These are phyloP conservation scores for Yarrowia porcina DNA, from an alignment of 805 yeast genomes.

Conservation along the genomic window DNA sequence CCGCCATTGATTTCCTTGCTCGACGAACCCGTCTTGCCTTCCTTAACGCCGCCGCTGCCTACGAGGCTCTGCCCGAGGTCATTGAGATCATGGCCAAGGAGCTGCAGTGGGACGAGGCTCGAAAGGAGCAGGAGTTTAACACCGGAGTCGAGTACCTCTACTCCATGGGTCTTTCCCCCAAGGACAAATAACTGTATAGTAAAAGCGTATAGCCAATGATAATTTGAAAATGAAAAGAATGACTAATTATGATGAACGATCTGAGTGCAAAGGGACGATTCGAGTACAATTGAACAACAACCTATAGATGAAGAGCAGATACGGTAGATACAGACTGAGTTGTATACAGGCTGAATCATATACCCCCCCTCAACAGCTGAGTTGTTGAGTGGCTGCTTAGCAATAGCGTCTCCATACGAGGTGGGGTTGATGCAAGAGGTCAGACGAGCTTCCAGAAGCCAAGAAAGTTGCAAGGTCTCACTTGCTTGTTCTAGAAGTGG, in stretches of 20 bases:
- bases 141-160: constrained; percentile 39
- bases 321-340: too few relatives aligned
- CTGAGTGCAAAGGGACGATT: too few relatives aligned
- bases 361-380: background rate
- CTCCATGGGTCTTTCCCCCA: constrained; percentile 41
- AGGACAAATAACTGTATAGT: constrained; percentile 21
- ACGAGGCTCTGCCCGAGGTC: constrained; percentile 75
- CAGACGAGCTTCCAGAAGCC: too few relatives aligned
- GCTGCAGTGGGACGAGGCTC: constrained; percentile 64
- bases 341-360: too few relatives aligned
- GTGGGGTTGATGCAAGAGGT: background rate
- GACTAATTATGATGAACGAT: too few relatives aligned
- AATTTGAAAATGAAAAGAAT: background rate
- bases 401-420: background rate
- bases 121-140: constrained; percentile 51
- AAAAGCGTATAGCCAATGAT: constrained; percentile 20
- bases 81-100: constrained; percentile 81
- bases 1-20: constrained; percentile 85
- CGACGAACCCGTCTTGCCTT: constrained; percentile 93
- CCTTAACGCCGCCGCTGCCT: constrained; percentile 81
- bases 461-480: too few relatives aligned
- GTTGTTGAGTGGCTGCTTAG: background rate
- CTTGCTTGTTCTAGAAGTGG: too few relatives aligned
- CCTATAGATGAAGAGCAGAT: too few relatives aligned
- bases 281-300: too few relatives aligned